Conservation (phyloP, 208 protist species). For the Porcisia deanei region DNA sequence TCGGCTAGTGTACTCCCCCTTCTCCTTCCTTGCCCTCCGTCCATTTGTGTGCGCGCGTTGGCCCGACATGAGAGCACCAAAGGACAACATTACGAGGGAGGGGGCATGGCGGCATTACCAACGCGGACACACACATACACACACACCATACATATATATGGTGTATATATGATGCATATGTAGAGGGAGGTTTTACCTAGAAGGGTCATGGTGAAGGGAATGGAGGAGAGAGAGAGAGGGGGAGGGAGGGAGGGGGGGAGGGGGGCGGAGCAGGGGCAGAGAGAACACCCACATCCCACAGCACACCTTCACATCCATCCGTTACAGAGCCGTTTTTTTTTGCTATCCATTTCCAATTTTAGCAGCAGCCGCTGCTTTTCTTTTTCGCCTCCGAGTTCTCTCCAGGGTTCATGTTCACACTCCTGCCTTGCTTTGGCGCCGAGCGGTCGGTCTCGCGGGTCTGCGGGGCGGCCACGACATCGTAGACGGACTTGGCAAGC, state of each 20-base stretch:
- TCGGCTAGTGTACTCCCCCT: background rate
- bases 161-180: no score
- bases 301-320: conserved; percentile 23
- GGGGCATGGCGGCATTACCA: background rate
- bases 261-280: no score
- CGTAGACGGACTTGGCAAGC: conserved; percentile 95
- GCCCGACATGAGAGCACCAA: no score
- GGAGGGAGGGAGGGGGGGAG: no score
- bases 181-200: no score
- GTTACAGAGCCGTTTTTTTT: background rate
- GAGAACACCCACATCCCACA: background rate
- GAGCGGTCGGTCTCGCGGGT: conserved; percentile 35
- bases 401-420: conserved; percentile 34
- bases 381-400: conserved; percentile 45
- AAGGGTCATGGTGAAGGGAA: no score
- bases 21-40: background rate
- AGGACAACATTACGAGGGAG: no score
- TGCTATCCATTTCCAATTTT: conserved; percentile 14
- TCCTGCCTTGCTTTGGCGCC: conserved; percentile 29
- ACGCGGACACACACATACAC: conserved; percentile 10
- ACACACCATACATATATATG: background rate
- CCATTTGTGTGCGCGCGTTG: background rate
- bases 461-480: conserved; percentile 74
- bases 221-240: no score
- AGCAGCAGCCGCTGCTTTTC: conserved; percentile 52